phyloP scores from a whole-genome alignment of 2,329 filamentous ascomycete species.

The Ceratocystis destructans region DNA sequence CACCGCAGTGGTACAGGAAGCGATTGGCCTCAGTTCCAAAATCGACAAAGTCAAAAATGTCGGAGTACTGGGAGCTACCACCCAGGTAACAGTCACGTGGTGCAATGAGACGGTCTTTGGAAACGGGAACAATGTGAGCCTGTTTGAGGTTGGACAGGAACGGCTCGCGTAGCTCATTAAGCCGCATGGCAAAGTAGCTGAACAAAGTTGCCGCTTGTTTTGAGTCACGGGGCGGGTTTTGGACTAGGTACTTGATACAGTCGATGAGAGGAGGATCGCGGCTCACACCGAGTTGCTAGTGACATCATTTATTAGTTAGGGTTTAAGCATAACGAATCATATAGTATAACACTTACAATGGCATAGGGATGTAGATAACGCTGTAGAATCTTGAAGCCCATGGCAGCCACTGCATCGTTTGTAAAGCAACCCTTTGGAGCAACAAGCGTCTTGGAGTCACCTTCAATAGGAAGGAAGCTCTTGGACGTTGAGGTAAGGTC shows the following conservation, averaged over 20 bases:
- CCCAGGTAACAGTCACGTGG: conserved; percentile 51
- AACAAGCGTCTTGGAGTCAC: conserved; percentile 50
- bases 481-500: conserved; percentile 42
- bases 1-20: conserved; percentile 78
- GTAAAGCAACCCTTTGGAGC: conserved; percentile 67
- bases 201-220: conserved; percentile 60
- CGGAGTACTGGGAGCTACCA: conserved; percentile 52
- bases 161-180: conserved; percentile 55
- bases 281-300: conserved; percentile 67
- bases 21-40: conserved; percentile 79
- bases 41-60: conserved; percentile 95
- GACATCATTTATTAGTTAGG: background rate
- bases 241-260: conserved; percentile 60
- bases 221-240: conserved; percentile 54
- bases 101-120: conserved; percentile 14
- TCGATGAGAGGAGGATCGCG: conserved; percentile 63
- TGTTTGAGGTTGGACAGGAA: conserved; percentile 47
- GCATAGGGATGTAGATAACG: conserved; percentile 68
- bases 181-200: conserved; percentile 65
- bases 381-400: conserved; percentile 69
- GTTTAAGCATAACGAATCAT: background rate
- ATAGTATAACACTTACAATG: conserved; percentile 27
- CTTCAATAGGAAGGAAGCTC: conserved; percentile 60
- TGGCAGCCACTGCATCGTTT: conserved; percentile 58
- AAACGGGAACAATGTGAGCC: conserved; percentile 59